These are phyloP conservation scores for Detonula confervacea DNA, from an alignment of 352 stramenopile genomes.

Conservation along the genomic window DNA sequence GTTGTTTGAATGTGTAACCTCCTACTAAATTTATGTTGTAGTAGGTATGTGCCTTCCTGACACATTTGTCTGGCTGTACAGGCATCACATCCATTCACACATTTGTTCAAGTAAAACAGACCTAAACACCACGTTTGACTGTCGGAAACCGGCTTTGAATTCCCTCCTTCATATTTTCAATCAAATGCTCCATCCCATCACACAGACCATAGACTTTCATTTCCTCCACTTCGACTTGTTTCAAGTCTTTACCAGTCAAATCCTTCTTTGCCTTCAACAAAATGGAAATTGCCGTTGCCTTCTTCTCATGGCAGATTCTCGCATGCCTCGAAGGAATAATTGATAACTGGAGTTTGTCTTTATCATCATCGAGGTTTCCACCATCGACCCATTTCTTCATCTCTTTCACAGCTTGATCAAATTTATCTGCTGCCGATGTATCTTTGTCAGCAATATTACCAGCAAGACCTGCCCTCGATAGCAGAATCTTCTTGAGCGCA, in stretches of 20 bases:
- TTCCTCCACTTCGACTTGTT: constrained; percentile 30
- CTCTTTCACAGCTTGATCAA: constrained; percentile 31
- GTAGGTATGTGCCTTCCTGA: too few relatives aligned
- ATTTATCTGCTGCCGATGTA: background rate
- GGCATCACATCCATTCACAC: too few relatives aligned
- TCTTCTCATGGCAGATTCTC: constrained; percentile 25
- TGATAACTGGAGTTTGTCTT: constrained; percentile 25
- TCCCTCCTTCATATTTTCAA: background rate
- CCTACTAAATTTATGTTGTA: too few relatives aligned
- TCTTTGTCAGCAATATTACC: constrained; percentile 13
- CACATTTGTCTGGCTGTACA: too few relatives aligned
- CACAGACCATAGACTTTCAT: constrained; percentile 5
- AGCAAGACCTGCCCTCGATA: constrained; percentile 8
- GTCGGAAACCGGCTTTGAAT: background rate
- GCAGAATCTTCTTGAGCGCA: constrained; percentile 18
- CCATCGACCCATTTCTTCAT: constrained; percentile 33
- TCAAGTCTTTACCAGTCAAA: constrained; percentile 21
- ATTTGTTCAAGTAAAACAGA: too few relatives aligned
- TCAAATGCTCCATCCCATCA: constrained; percentile 1
- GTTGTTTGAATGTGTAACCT: too few relatives aligned
- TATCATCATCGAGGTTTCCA: constrained; percentile 23
- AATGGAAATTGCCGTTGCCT: constrained; percentile 10
- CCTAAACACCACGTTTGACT: background rate
- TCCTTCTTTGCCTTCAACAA: constrained; percentile 37
- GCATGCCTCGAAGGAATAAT: constrained; percentile 22